Base-by-base conservation (phyloP, 805 yeast species). In the Teunomyces tritomae region DNA sequence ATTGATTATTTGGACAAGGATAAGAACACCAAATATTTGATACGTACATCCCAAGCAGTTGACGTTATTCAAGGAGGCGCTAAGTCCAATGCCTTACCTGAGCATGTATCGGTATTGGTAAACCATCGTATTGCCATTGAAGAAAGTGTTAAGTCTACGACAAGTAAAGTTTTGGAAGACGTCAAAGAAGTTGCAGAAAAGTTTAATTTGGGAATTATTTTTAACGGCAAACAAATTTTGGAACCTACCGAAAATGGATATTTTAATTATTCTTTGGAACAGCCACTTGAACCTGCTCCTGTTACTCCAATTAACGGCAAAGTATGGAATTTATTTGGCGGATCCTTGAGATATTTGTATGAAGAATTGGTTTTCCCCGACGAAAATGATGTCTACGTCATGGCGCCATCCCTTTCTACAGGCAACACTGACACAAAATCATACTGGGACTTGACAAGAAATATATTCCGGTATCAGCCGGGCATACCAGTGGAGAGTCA, bases 31-130 rank as follows among this genome's bases (percentile, higher is more conserved):
- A 73, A 70, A 46, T 76, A 63, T 49, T 60, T 71, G 6, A 66
- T 78, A 43, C 67, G 68, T 28, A 76, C 81, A 1, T 72, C 80
- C 4, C 80, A 76, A 53, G 80, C 81, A 3, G 63, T 67, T 14
- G 82, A 78, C 56, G 64, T 77, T 4, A 63, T 78, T 33, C 33
- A 52, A 6, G 82, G 82, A 8, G 83, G 82, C 1, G 70, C 64
- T n/a, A 78, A 78, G 55, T 58, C 74, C 1, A 78, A 78, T 53
- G 79, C 80, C 1, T 64, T 78, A 24, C 82, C 83, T 1, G 81
- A 78, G 49, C 67, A 67, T 53, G 81, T 69, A 5, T 64, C 67
- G 5, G 63, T 74, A 4, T 57, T 67, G 17, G 68, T 77, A 14
- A 77, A 78, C 58, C 74, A 74, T 32, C 58, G 83, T 44, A 70